These are phyloP conservation scores for Inonotus obliquus DNA, from an alignment of 1,284 basidiomycete genomes.

Conservation along the genomic window DNA sequence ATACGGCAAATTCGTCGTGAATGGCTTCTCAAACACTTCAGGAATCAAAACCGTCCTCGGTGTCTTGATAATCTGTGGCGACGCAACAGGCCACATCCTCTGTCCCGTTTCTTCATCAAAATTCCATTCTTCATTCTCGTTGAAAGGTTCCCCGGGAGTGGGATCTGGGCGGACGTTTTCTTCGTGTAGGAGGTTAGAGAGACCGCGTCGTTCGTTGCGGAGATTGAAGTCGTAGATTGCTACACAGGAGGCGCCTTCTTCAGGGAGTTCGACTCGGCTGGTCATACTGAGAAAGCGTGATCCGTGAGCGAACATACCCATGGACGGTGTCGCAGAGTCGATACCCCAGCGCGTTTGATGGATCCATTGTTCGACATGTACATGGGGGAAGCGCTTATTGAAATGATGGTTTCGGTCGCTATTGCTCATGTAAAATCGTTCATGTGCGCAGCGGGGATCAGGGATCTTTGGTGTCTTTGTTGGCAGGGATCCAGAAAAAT, in stretches of 20 bases:
- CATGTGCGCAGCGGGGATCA: not conserved
- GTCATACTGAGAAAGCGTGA: constrained; percentile 8
- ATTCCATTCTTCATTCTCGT: constrained; percentile 7
- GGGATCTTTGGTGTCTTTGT: not conserved
- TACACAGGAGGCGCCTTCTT: not conserved
- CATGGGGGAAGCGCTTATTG: not conserved
- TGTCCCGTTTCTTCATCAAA: not conserved
- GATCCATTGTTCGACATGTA: constrained; percentile 7
- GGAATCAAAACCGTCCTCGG: not conserved
- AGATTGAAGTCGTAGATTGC: constrained; percentile 13
- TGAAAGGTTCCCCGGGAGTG: not conserved
- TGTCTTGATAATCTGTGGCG: not conserved
- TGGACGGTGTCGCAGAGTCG: not conserved
- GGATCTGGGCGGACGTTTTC: constrained; percentile 1
- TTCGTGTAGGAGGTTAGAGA: not conserved
- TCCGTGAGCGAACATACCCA: constrained; percentile 5
- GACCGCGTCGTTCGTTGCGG: constrained; percentile 2
- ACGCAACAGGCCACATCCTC: not conserved
- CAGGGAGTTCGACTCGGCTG: not conserved
- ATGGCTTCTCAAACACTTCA: constrained; percentile 6
- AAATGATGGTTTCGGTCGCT: not conserved
- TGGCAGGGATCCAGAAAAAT: not conserved
- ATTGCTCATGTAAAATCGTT: not conserved
- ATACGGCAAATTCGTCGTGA: constrained; percentile 12
- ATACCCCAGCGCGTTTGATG: constrained; percentile 12